phyloP scores from a whole-genome alignment of 371 early-diverging fungal species.

The Mucor plumbeus region DNA sequence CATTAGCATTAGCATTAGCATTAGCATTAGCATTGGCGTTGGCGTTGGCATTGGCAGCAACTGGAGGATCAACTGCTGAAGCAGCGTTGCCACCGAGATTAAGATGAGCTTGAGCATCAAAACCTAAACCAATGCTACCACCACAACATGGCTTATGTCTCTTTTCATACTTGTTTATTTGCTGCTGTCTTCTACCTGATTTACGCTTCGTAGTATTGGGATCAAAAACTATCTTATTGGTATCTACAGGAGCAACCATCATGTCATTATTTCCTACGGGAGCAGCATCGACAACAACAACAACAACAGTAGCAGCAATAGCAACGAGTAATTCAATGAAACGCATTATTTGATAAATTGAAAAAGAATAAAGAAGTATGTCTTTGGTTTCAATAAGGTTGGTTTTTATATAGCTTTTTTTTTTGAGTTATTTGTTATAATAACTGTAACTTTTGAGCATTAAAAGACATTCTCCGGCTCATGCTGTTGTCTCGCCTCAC shows the following conservation, averaged over 20 bases:
- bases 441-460: not conserved
- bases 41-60: not conserved
- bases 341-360: not conserved
- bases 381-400: not conserved
- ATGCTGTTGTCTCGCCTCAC: not conserved
- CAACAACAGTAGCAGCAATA: not conserved
- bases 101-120: not conserved
- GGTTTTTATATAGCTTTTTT: not conserved
- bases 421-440: not conserved
- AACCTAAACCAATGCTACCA: not conserved
- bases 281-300: constrained; percentile 4
- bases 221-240: constrained; percentile 3
- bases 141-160: constrained; percentile 6
- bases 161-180: constrained; percentile 7
- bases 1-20: not conserved
- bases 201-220: constrained; percentile 7
- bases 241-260: not conserved
- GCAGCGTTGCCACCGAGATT: not conserved
- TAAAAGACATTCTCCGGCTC: not conserved
- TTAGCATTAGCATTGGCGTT: not conserved
- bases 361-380: not conserved
- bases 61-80: not conserved
- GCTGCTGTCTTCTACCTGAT: not conserved
- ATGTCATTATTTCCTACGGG: not conserved
- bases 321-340: constrained; percentile 1